phyloP scores from a whole-genome alignment of 768 basidiomycete genomes.

The Lactifluus echinatus region DNA sequence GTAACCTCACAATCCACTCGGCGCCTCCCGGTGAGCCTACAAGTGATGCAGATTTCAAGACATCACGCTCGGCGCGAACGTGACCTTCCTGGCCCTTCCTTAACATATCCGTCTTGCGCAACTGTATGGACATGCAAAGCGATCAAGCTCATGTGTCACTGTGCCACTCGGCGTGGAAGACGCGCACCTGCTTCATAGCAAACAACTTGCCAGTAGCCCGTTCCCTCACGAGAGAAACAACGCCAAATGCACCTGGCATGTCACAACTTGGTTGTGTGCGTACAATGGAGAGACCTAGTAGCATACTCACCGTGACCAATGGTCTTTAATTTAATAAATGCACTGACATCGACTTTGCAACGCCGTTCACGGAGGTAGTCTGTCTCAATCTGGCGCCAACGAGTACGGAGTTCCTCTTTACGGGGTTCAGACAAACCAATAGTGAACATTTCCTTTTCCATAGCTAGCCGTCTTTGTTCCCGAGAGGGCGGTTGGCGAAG shows the following conservation, averaged over 20 bases:
- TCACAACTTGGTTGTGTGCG: slow-evolving; percentile 18
- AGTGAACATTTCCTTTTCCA: slow-evolving; percentile 79
- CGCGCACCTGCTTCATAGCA: slow-evolving; percentile 89
- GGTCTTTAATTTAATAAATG: slow-evolving; percentile 84
- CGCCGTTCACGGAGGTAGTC: slow-evolving; percentile 81
- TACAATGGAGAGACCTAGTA: slow-evolving; percentile 22
- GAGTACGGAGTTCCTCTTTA: slow-evolving; percentile 60
- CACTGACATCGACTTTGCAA: slow-evolving; percentile 72
- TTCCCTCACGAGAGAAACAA: slow-evolving; percentile 88
- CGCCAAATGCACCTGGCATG: slow-evolving; percentile 81
- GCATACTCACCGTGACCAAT: slow-evolving; percentile 74
- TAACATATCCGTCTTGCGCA: slow-evolving; percentile 87
- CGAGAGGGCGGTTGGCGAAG: slow-evolving; percentile 79
- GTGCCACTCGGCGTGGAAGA: slow-evolving; percentile 17
- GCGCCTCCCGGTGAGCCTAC: slow-evolving; percentile 64
- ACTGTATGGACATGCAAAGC: slow-evolving; percentile 32
- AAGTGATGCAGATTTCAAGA: slow-evolving; percentile 83
- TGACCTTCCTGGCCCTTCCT: slow-evolving; percentile 97
- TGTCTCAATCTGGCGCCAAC: slow-evolving; percentile 84
- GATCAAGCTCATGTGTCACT: slow-evolving; percentile 16
- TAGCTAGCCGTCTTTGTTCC: slow-evolving; percentile 74
- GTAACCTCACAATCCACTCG: slow-evolving; percentile 90
- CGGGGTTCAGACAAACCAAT: slow-evolving; percentile 64
- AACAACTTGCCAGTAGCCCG: slow-evolving; percentile 69
- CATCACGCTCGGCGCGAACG: slow-evolving; percentile 89